Evolutionary conservation across 2,329 filamentous ascomycete genomes (phyloP), one percentile per base, ranked within the genome.

Genomic region (Neofusicoccum parvum): DNA sequence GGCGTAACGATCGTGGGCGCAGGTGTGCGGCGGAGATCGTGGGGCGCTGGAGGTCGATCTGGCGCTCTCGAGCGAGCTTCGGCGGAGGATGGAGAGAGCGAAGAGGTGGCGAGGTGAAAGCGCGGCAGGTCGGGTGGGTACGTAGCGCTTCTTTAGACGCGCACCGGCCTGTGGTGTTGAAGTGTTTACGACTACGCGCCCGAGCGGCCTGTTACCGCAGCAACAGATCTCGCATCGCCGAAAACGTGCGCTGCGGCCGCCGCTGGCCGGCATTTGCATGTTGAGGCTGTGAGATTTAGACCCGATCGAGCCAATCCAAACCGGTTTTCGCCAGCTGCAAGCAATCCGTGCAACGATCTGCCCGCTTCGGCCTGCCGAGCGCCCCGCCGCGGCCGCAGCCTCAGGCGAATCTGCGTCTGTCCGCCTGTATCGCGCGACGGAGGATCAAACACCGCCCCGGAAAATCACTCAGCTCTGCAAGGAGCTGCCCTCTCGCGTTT

Each of bases 81-180:
- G 56, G 27, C 17, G 56, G 32, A 37, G 32, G 9, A 48, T 20
- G 17, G 15, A 60, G 56, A 32, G 56, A 60, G 56, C 43, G 56
- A 20, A 48, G 48, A 62, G 36, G 46, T 34, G 45, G 23, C 14
- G 46, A 51, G 23, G 46, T 36, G 17, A 51, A 32, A 43, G 59
- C 32, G 36, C 59, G 12, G 59, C 27, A 14, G 46, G 27, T 17
- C 12, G 36, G 58, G 59, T 34, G 59, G 59, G 46, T 62, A 62
- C 45, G 59, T 51, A 41, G 20, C 59, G 45, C 59, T 39, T 51
- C 59, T 62, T 62, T 62, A 62, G 59, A 62, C 59, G 59, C 59
- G 59, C 34, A 51, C 51, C 59, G 48, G n/a, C 46, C 48, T 50
- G 23, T 53, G 56, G 56, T 60, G 56, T 60, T 60, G 54, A 46